phyloP scores from a whole-genome alignment of 2,329 filamentous ascomycete genomes.

The Magnaporthiopsis poae region DNA sequence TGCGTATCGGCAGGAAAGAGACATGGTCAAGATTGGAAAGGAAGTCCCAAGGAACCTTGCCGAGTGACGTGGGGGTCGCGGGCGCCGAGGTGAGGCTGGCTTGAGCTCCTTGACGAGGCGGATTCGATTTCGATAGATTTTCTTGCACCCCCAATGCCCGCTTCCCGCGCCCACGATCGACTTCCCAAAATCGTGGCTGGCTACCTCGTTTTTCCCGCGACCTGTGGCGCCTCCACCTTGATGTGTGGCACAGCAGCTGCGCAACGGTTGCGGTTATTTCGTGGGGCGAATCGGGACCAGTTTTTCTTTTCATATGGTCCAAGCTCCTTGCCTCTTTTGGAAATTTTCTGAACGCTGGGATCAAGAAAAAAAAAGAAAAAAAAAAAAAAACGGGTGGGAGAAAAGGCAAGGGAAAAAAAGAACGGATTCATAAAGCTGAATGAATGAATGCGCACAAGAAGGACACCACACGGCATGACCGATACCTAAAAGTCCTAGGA shows the following conservation, averaged over 20 bases:
- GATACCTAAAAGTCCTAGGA: not conserved
- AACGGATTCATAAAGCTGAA: not conserved
- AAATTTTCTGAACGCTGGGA: not conserved
- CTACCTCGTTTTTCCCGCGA: not conserved
- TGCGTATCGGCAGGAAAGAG: conserved; percentile 52
- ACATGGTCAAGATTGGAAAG: conserved; percentile 32
- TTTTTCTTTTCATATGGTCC: not conserved
- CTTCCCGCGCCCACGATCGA: not conserved
- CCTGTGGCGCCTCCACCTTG: not conserved
- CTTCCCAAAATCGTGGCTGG: not conserved
- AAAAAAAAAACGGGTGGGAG: conserved; percentile 4
- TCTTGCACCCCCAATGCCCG: not conserved
- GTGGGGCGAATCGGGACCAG: too few species aligned
- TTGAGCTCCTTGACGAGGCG: not conserved
- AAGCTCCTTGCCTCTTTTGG: conserved; percentile 8
- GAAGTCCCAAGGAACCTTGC: not conserved
- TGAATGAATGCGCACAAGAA: conserved; percentile 2
- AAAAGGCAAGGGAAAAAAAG: not conserved
- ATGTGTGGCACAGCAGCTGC: not conserved
- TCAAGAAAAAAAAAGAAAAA: conserved; percentile 3
- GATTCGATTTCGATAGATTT: not conserved
- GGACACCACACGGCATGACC: not conserved
- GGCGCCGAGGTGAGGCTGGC: not conserved
- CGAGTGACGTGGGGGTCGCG: not conserved
- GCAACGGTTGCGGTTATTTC: not conserved